Percentiles rank a stretch among this genome's conserved stretches.
Conservation (phyloP, 83 land plant genomes). For the Diphasiastrum complanatum region DNA sequence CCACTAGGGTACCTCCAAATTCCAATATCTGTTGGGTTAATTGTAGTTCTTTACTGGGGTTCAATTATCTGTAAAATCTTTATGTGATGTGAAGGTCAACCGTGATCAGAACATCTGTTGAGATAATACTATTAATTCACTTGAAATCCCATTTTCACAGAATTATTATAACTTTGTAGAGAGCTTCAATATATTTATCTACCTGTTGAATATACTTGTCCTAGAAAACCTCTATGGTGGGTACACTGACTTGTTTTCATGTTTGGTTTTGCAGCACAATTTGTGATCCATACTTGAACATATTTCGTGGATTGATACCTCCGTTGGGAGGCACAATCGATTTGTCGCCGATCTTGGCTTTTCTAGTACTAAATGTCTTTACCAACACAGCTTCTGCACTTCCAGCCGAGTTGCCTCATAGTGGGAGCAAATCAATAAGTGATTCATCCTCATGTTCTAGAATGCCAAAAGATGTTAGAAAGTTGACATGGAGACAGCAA, state of each 20-base stretch:
- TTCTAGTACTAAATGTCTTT: constrained; percentile 73
- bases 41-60: too few relatives aligned
- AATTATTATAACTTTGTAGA: too few relatives aligned
- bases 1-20: too few relatives aligned
- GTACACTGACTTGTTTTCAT: not conserved
- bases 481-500: too few relatives aligned
- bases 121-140: too few relatives aligned
- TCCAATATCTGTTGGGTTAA: too few relatives aligned
- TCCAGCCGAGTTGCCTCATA: constrained; percentile 93
- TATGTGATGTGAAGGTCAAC: too few relatives aligned
- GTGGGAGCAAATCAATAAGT: too few relatives aligned
- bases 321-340: constrained; percentile 88
- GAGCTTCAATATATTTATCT: not conserved
- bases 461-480: too few relatives aligned
- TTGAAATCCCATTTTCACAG: not conserved
- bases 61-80: too few relatives aligned
- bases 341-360: constrained; percentile 90
- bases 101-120: too few relatives aligned
- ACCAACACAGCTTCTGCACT: constrained; percentile 91
- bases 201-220: not conserved
- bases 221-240: not conserved
- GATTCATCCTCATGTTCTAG: too few relatives aligned
- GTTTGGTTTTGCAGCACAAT: constrained; percentile 54
- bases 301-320: constrained; percentile 88
- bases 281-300: constrained; percentile 94